Evolutionary conservation across 2,329 filamentous ascomycete genomes (phyloP).

Genomic region (Trichoderma breve): DNA sequence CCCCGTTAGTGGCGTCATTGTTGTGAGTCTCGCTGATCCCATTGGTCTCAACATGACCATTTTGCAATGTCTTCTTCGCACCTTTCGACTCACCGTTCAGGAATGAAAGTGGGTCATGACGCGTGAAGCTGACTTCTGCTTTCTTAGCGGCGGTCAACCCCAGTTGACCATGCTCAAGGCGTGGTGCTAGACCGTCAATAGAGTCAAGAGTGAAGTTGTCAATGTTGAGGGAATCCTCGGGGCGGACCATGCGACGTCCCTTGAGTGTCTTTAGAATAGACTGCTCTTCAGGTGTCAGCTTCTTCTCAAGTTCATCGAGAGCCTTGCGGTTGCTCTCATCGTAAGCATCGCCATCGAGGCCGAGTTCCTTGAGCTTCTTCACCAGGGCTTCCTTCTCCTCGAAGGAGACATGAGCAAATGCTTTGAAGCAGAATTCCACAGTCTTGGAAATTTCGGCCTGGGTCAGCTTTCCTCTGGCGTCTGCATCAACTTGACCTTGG

Average conservation of each 20-base stretch:
- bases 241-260: slow-evolving; percentile 33
- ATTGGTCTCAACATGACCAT: not conserved
- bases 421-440: slow-evolving; percentile 35
- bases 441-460: slow-evolving; percentile 33
- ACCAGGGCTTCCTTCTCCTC: slow-evolving; percentile 22
- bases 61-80: not conserved
- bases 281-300: slow-evolving; percentile 26
- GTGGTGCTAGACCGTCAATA: slow-evolving; percentile 26
- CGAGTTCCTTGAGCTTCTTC: slow-evolving; percentile 20
- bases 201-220: slow-evolving; percentile 33
- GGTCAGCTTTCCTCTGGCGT: slow-evolving; percentile 29
- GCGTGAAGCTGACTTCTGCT: not conserved
- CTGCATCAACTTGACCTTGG: slow-evolving; percentile 36
- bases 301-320: slow-evolving; percentile 17
- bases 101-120: not conserved
- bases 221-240: slow-evolving; percentile 32
- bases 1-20: not conserved
- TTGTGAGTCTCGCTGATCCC: not conserved
- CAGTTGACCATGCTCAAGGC: not conserved
- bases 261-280: slow-evolving; percentile 31
- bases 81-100: not conserved
- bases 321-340: slow-evolving; percentile 2
- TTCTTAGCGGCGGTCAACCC: not conserved
- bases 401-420: slow-evolving; percentile 27
- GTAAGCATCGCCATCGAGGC: not conserved